Evolutionary conservation across 2,329 filamentous ascomycete species (phyloP), one percentile per base, ranked within the genome.

Genomic region (Bipolaris zeicola): DNA sequence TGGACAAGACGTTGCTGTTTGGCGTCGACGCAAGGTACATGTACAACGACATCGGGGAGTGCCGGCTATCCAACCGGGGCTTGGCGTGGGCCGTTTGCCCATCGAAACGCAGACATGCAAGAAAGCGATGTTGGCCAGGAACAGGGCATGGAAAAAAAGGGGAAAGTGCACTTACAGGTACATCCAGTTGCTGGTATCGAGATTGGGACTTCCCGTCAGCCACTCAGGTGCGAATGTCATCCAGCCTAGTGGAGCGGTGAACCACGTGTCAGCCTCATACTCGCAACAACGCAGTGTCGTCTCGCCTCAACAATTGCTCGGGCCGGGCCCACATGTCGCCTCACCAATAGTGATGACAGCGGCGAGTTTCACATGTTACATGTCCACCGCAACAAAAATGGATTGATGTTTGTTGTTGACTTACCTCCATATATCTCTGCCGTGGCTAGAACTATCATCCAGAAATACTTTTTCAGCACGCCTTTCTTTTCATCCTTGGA

Each of bases 201-300:
- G 74, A 64, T 84, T 84, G 14, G 81, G 76, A 44, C 78, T 83
- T 0, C 83, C 85, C 2, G 79, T 84, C 62, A 89, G 70, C 86
- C 85, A 88, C 69, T 89, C 86, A 33, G 86, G 86, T 38, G 81
- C 82, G 71, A 88, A 88, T 0, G 86, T 88, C 85, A 88, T 87
- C 69, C 83, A 87, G 24, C 81, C 78, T 79, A 61, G 51, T 43
- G 61, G 53, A 63, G 65, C 63, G 66, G 70, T 70, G 68, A 70
- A 73, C 63, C 67, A 76, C 70, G 72, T 74, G 73, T 76, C 73
- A 76, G 74, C 69, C 59, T 51, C 45, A 62, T 58, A 65, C 58
- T 67, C 61, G 62, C 56, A 62, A 57, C 60, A 65, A 52, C 49
- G 41, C 55, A 63, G 55, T 52, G 51, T 53, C 38, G 57, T 50